These are phyloP conservation scores for grape (Vitis vinifera) DNA, from an alignment of 164 flowering plant genomes.

Conservation along the genomic window DNA sequence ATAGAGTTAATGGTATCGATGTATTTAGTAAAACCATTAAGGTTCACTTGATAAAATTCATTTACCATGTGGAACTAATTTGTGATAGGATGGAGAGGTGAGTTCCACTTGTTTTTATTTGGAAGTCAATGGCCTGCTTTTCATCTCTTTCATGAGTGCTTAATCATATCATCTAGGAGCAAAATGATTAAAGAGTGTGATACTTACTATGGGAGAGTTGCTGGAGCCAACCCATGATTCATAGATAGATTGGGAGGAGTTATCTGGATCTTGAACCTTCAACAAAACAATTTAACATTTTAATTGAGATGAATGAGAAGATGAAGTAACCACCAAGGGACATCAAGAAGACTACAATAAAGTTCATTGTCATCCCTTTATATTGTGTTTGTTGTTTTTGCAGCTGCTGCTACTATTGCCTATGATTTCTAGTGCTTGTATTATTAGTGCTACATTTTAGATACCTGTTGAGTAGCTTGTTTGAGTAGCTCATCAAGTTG, in stretches of 20 bases:
- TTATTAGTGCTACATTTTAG: neutral
- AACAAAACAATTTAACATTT: constrained; percentile 10
- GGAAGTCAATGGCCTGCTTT: neutral
- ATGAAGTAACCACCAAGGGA: neutral
- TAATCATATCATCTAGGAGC: neutral
- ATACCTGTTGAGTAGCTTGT: constrained; percentile 64
- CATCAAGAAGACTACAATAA: too few relatives aligned
- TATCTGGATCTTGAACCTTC: constrained; percentile 78
- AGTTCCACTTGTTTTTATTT: neutral
- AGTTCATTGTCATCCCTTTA: neutral
- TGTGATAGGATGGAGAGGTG: neutral
- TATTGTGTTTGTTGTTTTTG: neutral
- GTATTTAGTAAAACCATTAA: neutral
- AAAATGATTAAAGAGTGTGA: neutral
- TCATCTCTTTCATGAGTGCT: neutral
- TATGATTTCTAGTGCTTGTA: neutral
- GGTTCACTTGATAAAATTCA: neutral
- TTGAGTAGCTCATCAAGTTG: constrained; percentile 71
- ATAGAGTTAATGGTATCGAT: neutral
- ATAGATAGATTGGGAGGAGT: constrained; percentile 59
- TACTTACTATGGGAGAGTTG: constrained; percentile 39
- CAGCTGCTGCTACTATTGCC: neutral
- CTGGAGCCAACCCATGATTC: constrained; percentile 55
- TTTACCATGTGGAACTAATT: neutral
- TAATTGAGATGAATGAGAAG: neutral